These are phyloP conservation scores for Poterioochromonas sp. DNA, from an alignment of 352 stramenopile genomes.

Conservation along the genomic window DNA sequence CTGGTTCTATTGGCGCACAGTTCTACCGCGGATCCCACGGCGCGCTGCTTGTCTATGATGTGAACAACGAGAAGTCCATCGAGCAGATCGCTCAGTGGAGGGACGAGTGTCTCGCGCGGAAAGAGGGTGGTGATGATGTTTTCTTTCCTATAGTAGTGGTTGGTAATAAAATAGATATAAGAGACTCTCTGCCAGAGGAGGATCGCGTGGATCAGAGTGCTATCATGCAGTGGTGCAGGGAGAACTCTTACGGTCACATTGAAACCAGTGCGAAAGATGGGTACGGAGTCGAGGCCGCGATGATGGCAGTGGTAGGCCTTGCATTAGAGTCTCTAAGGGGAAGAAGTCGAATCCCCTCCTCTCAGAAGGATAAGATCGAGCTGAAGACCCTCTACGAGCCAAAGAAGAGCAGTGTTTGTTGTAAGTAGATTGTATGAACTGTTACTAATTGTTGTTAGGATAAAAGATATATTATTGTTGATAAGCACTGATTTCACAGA, in stretches of 20 bases:
- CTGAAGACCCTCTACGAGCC: neutral
- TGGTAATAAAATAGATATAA: constrained; percentile 44
- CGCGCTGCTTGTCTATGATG: constrained; percentile 81
- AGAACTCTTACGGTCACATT: constrained; percentile 39
- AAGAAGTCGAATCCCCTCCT: no score
- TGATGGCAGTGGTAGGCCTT: constrained; percentile 41
- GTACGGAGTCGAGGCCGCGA: constrained; percentile 41
- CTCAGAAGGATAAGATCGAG: no score
- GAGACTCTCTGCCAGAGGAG: neutral
- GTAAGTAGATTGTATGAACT: no score
- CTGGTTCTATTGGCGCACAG: constrained; percentile 53
- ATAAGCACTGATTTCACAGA: no score
- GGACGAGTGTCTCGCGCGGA: constrained; percentile 31
- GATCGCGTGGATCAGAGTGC: neutral
- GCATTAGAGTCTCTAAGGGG: constrained; percentile 38
- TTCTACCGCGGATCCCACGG: constrained; percentile 80
- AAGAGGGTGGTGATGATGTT: constrained; percentile 15
- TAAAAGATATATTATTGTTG: no score
- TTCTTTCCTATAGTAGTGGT: constrained; percentile 38
- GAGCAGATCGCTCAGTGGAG: constrained; percentile 38
- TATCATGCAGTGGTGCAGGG: constrained; percentile 20
- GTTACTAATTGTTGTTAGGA: no score
- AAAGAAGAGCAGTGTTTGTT: constrained; percentile 5
- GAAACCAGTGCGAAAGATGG: constrained; percentile 45
- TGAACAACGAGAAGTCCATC: constrained; percentile 78